Evolutionary conservation across 1,139 yeast genomes (phyloP).

Genomic region (Geotrichum aggregatum): DNA sequence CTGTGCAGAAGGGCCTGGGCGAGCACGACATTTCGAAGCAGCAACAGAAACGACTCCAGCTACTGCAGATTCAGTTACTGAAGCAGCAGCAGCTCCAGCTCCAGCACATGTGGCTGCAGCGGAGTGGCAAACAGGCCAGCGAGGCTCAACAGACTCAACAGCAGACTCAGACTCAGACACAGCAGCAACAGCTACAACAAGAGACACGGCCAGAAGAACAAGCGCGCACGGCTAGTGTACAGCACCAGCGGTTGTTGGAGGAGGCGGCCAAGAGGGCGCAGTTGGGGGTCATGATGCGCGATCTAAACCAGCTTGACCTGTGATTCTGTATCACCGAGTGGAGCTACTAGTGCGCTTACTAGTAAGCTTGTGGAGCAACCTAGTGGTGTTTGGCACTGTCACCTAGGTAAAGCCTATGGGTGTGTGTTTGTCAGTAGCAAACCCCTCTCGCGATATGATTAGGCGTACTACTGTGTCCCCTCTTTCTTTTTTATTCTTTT

Average conservation of each 20-base stretch:
- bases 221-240: not conserved
- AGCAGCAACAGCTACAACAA: no score
- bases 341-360: no score
- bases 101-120: conserved; percentile 6
- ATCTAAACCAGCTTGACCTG: conserved; percentile 4
- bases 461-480: no score
- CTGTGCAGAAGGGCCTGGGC: not conserved
- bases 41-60: not conserved
- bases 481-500: no score
- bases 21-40: not conserved
- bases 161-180: no score
- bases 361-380: no score
- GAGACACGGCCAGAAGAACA: no score
- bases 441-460: no score
- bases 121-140: not conserved
- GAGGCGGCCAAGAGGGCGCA: conserved; percentile 9
- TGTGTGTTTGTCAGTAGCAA: no score
- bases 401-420: no score
- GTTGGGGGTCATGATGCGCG: conserved; percentile 4
- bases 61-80: not conserved
- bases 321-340: no score
- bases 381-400: no score
- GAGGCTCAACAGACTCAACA: not conserved
- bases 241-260: not conserved
- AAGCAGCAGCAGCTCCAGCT: conserved; percentile 5